Evolutionary conservation across 164 flowering plant species (phyloP).

Genomic region (Umbilicus rupestris): DNA sequence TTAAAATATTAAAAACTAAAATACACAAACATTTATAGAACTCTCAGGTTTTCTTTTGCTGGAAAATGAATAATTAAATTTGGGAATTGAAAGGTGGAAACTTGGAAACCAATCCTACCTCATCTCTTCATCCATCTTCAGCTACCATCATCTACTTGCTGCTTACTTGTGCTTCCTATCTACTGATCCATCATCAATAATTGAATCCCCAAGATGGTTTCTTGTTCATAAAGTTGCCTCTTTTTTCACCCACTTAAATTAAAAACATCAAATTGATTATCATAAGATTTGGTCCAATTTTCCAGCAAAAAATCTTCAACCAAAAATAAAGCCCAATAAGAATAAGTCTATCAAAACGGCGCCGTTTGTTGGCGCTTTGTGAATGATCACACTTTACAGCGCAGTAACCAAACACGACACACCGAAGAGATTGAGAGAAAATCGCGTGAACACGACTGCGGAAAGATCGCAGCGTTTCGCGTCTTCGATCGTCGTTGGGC

Average conservation of each 20-base stretch:
- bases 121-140: conserved; percentile 6
- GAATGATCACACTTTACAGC: too few species aligned
- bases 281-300: too few species aligned
- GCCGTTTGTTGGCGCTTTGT: too few species aligned
- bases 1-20: background rate
- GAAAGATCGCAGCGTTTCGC: conserved; percentile 5
- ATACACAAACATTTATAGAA: background rate
- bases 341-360: too few species aligned
- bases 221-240: background rate
- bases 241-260: too few species aligned
- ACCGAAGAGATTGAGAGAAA: background rate
- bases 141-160: too few species aligned
- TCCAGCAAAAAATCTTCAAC: too few species aligned
- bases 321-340: too few species aligned
- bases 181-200: background rate
- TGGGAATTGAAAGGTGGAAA: conserved; percentile 1
- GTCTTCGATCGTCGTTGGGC: conserved; percentile 3
- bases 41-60: too few species aligned
- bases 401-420: too few species aligned
- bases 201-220: background rate
- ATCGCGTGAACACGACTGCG: background rate
- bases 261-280: too few species aligned
- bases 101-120: background rate
- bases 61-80: background rate
- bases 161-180: background rate